These are phyloP conservation scores for Heritiera littoralis DNA, from an alignment of 345 rosid species.

Conservation along the genomic window DNA sequence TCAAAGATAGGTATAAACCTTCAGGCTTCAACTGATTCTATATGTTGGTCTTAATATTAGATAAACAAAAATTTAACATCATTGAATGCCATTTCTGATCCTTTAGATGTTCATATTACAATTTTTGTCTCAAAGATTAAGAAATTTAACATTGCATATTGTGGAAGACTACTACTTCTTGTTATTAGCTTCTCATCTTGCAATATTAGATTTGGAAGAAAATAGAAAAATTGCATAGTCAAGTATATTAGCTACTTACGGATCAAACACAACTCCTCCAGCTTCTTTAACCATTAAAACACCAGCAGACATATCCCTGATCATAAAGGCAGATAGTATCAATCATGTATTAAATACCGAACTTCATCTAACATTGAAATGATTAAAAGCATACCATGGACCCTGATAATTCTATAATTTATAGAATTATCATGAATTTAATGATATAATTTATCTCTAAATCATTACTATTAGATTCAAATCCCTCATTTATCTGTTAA, in stretches of 20 bases:
- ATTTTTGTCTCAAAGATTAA: not conserved
- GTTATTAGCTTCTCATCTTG: not conserved
- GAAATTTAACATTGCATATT: not conserved
- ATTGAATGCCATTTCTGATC: not conserved
- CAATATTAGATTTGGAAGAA: not conserved
- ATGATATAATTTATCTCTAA: no score
- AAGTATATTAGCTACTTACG: constrained; percentile 54
- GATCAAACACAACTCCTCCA: constrained; percentile 89
- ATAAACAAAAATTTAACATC: not conserved
- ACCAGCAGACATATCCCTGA: constrained; percentile 97
- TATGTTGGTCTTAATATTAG: constrained; percentile 2
- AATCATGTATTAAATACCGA: not conserved
- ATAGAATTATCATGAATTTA: no score
- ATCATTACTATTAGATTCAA: no score
- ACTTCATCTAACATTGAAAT: not conserved
- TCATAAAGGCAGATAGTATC: constrained; percentile 31
- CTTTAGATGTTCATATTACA: not conserved
- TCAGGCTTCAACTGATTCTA: not conserved
- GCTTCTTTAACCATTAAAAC: constrained; percentile 84
- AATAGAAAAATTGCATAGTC: not conserved
- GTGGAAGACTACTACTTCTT: not conserved
- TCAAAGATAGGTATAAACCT: constrained; percentile 5
- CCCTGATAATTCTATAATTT: no score
- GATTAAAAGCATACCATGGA: constrained; percentile 62
- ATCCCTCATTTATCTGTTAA: no score